Conservation (phyloP, 768 basidiomycete genomes). For the Auriscalpium vulgare region DNA sequence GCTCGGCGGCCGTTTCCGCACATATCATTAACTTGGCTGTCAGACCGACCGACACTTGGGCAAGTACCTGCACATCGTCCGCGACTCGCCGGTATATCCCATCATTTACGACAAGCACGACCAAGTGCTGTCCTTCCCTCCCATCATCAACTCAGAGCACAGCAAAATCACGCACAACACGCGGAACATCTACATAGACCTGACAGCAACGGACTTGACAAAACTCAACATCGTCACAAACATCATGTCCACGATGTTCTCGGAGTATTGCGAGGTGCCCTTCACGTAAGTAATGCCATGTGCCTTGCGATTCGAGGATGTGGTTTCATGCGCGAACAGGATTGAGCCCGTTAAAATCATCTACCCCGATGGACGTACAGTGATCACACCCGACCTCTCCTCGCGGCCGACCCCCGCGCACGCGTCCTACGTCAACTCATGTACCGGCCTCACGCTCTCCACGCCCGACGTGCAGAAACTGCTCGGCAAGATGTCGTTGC, state of each 20-base stretch:
- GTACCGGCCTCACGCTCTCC: constrained; percentile 76
- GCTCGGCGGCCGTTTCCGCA: background rate
- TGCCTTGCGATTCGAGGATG: background rate
- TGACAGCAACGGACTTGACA: constrained; percentile 93
- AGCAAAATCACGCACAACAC: constrained; percentile 96
- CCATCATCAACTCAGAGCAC: constrained; percentile 95
- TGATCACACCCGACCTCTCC: constrained; percentile 76
- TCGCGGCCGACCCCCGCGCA: constrained; percentile 65
- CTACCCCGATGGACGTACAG: constrained; percentile 65
- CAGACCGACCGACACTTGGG: constrained; percentile 90
- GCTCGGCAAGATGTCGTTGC: constrained; percentile 78
- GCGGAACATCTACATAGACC: constrained; percentile 90
- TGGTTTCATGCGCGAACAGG: constrained; percentile 31
- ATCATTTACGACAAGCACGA: constrained; percentile 92
- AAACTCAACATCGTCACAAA: constrained; percentile 95
- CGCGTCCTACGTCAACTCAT: constrained; percentile 91
- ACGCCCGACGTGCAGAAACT: constrained; percentile 60
- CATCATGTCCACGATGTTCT: constrained; percentile 95
- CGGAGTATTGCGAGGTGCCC: constrained; percentile 88
- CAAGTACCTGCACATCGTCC: constrained; percentile 86
- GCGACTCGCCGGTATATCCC: constrained; percentile 92
- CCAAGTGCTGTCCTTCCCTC: constrained; percentile 91
- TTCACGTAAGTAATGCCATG: constrained; percentile 69
- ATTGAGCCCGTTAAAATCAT: constrained; percentile 90
- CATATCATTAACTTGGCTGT: background rate